A percentile compares a stretch with the other conserved stretches of the same genome.
Evolutionary conservation across 768 basidiomycete genomes (phyloP).

Genomic region (Suillus sp.): DNA sequence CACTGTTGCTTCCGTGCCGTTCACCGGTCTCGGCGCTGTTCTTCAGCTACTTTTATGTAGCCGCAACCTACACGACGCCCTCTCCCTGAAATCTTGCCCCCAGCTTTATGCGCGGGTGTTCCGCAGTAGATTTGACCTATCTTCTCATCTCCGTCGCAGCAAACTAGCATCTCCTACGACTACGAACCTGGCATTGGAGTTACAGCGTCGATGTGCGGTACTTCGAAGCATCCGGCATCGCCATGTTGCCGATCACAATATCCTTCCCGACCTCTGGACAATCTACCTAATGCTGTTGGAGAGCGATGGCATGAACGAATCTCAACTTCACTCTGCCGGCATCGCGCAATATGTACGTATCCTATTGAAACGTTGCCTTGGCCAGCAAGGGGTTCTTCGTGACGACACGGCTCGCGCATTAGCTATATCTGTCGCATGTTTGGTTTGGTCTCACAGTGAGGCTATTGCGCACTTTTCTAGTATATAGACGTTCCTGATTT

Average conservation of each 20-base stretch:
- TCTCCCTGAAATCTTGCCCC: conserved; percentile 46
- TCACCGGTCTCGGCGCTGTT: conserved; percentile 44
- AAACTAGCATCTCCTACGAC: conserved; percentile 37
- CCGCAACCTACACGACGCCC: conserved; percentile 43
- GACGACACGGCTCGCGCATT: conserved; percentile 24
- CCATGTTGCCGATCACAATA: conserved; percentile 27
- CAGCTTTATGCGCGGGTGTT: conserved; percentile 62
- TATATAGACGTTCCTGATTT: conserved; percentile 28
- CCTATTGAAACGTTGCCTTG: conserved; percentile 23
- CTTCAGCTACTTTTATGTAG: conserved; percentile 48
- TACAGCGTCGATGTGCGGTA: conserved; percentile 48
- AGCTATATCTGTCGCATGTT: conserved; percentile 35
- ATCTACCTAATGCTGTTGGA: conserved; percentile 64
- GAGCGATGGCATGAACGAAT: conserved; percentile 49
- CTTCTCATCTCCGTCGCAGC: conserved; percentile 26
- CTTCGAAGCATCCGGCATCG: conserved; percentile 48
- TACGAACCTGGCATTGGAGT: conserved; percentile 48
- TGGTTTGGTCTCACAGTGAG: conserved; percentile 41
- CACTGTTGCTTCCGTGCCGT: conserved; percentile 40
- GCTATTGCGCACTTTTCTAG: conserved; percentile 28
- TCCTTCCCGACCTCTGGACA: conserved; percentile 55
- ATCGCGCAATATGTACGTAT: conserved; percentile 36
- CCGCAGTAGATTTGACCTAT: conserved; percentile 48
- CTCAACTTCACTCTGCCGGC: conserved; percentile 43
- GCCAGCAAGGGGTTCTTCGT: conserved; percentile 11